Base-by-base conservation (phyloP, 306 rosid genomes). In the Quillaja saponaria region DNA sequence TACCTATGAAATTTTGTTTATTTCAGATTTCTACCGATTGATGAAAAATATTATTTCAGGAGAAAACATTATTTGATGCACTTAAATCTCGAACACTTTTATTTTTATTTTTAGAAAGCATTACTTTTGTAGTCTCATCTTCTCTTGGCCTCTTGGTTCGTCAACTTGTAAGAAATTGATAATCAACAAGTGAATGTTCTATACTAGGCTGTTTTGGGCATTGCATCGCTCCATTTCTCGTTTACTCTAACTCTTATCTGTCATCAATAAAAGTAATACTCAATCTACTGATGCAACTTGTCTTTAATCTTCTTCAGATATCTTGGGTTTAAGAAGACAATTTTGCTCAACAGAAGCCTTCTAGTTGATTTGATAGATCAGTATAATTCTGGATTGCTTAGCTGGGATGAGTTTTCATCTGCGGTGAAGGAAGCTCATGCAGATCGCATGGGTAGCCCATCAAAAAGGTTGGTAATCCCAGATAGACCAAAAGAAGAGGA, bases 401-500 rank as follows among this genome's bases (percentile, higher is more conserved):
- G 62, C 69, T 86, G 96, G 99, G 94, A 79, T 69, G 87, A 81
- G 64, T 92, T 92, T 73, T 89, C 99, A 19, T 73, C 76, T 21
- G 90, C 94, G 0, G 95, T 92, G 68, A 92, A 84, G 80, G 75
- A 75, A 67, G 69, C 89, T 58, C 99, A 92, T 66, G 87, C 84
- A 0, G 58, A 19, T 49, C 99, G 95, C 55, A 88, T 87, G 96
- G 99, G 99, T 11, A 81, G 58, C 58, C 91, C 90, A 55, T 74
- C 68, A 3, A 82, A 74, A 74, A 79, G 99, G 79, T 55, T 83
- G 65, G 78, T 78, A 54, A 84, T 86, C 67, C 87, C 76, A 16
- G 99, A 92, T 57, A 79, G 78, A 55, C 99, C 99, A 18, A 92
- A 92, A 75, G 99, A 92, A 55, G 99, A 92, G 80, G 99, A 89